Base-by-base conservation (phyloP, 805 yeast species). In the Cyberlindnera japonica region DNA sequence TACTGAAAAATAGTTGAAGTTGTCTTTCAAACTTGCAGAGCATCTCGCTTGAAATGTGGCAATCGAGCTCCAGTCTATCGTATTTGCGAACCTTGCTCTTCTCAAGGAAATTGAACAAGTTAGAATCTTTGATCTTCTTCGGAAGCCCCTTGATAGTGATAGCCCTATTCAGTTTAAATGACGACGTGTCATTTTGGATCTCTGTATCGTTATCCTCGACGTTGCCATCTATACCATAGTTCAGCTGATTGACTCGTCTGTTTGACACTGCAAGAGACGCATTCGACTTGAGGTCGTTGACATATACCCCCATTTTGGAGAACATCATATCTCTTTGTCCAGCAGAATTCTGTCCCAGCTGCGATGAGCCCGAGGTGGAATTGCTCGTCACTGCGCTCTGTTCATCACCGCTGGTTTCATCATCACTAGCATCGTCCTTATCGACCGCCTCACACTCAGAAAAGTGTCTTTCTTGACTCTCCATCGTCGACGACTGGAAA, bases 281-380 rank as follows among this genome's bases (percentile, higher is more conserved):
- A 19, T 41, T 51, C 5, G 58, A 53, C 34, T 55, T 50, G 18
- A 56, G 37, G 31, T 54, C 58, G 40, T 53, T 51, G 1, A 52
- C 51, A 33, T 54, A 56, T 5, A 56, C 47, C 5, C 60, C 60
- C 10, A 56, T 35, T 28, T 52, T 56, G 28, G 56, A 49, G 41
- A 56, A 53, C 8, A 54, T 25, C 27, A 56, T 41, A 23, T 56
- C 53, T 17, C 40, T 53, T 9, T 43, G 42, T 27, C 36, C 41
- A 5, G 40, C 40, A 24, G 51, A 16, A 19, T 50, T 50, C 25
- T 19, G 28, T 10, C 40, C 21, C 12, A 35, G 16, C 5, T 11
- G 14, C 11, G 20, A 19, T n/a, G 19, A 15, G 9, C n/a, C 22
- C 4, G 22, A 18, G 22, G 6, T 18, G 33, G 28, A 9, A n/a